Evolutionary conservation across 148 eudicot genomes (phyloP).

Genomic region (Polygonum aviculare): DNA sequence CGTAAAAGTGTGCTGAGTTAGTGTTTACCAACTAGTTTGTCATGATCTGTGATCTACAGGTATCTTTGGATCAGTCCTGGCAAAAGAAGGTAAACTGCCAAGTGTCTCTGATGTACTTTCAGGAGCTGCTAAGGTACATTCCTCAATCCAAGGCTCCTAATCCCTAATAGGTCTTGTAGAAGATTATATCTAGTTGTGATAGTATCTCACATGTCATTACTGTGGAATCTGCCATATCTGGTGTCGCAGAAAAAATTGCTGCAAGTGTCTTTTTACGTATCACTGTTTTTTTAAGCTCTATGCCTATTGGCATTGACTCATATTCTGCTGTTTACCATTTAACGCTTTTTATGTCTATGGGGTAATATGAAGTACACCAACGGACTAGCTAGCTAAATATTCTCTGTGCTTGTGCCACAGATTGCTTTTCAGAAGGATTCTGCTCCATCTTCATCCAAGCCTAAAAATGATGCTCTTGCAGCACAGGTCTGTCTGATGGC

Average conservation of each 20-base stretch:
- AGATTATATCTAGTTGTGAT: not conserved
- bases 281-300: not conserved
- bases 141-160: not conserved
- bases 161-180: not conserved
- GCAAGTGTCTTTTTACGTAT: not conserved
- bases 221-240: not conserved
- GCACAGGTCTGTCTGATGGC: conserved; percentile 49
- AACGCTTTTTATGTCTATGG: not conserved
- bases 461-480: conserved; percentile 58
- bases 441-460: conserved; percentile 39
- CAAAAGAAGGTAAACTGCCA: conserved; percentile 68
- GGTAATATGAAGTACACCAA: not conserved
- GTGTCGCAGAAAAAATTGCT: not conserved
- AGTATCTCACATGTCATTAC: not conserved
- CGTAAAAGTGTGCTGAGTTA: not conserved
- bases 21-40: not conserved
- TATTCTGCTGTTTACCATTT: not conserved
- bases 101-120: conserved; percentile 60
- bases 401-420: conserved; percentile 21
- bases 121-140: conserved; percentile 64
- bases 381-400: not conserved
- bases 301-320: not conserved
- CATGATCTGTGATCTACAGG: conserved; percentile 34
- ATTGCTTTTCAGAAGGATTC: conserved; percentile 49
- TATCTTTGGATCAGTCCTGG: conserved; percentile 64